Evolutionary conservation across 345 rosid species (phyloP), one percentile per base, ranked within the genome.

Genomic region (Geranium rotundifolium): DNA sequence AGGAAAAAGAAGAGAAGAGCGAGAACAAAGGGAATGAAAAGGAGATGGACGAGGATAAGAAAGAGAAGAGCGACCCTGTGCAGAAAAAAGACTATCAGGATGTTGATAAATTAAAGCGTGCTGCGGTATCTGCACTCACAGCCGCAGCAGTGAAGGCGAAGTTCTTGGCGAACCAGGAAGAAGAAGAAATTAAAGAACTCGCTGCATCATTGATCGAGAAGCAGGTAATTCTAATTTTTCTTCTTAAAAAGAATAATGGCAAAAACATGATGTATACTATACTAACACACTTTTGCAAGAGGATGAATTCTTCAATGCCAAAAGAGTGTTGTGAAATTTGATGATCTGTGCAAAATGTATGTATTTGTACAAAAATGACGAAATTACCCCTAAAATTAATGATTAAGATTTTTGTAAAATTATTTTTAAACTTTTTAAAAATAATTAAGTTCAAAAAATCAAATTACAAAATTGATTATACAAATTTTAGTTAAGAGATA

Each of bases 91-190:
- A 78, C 72, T 79, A 81, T 59, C 67, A 56, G 62, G 59, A 52
- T 67, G 67, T 86, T n/a, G 77, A 85, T 71, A 90, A 76, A 75
- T 37, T 93, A 71, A 89, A 84, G 82, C 78, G 75, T 23, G 86
- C 97, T 34, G 96, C 97, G 55, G 73, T 79, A 71, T 75, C 97
- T 63, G 82, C 96, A 62, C 78, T 95, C 58, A 77, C 97, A 60
- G 97, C 97, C 12, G 99, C 99, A 79, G 89, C 97, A 57, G 96
- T 93, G 61, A 90, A 86, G 82, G 97, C 99, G 66, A 85, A 86
- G 71, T 65, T 81, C 77, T 89, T 90, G 6, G 99, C 88, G 56
- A 76, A 81, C 62, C 82, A 77, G 79, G 97, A 95, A 78, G 96
- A 88, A 78, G 91, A 88, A 58, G 86, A 80, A 70, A 95, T 95